Percentiles rank a stretch among this genome's conserved stretches.
phyloP scores from a whole-genome alignment of 768 basidiomycete genomes.

The Tylopilus felleus region DNA sequence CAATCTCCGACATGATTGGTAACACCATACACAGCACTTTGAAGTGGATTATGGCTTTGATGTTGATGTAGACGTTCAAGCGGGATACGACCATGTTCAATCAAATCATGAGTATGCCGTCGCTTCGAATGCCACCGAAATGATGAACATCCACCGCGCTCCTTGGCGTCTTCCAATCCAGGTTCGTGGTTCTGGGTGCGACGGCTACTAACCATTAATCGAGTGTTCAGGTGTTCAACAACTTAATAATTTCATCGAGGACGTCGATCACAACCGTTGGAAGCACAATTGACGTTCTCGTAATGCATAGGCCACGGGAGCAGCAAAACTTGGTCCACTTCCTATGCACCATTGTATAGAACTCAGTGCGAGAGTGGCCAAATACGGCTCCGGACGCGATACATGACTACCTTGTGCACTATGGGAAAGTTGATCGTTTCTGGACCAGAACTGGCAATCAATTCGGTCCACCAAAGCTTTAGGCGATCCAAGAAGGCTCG shows the following conservation, averaged over 20 bases:
- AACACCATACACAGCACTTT: not conserved
- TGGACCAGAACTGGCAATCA: no score
- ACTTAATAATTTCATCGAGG: not conserved
- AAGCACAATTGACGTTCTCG: not conserved
- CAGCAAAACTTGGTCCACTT: not conserved
- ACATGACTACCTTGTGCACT: not conserved
- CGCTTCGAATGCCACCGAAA: no score
- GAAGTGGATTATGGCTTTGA: no score
- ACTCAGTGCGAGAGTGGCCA: not conserved
- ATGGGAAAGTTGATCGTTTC: not conserved
- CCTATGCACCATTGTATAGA: no score
- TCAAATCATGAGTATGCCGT: no score
- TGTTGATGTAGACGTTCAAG: no score
- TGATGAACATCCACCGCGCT: not conserved
- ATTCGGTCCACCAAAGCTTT: no score
- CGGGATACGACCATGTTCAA: no score
- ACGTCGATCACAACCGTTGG: not conserved
- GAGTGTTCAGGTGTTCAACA: no score
- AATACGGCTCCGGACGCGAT: not conserved
- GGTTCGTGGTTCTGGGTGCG: not conserved
- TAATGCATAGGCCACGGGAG: not conserved
- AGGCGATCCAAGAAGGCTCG: no score
- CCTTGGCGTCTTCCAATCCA: not conserved
- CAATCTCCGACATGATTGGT: slow-evolving; percentile 38
- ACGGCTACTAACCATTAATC: not conserved